phyloP scores from a whole-genome alignment of 2,329 filamentous ascomycete genomes.

The Pseudonectria buxi region DNA sequence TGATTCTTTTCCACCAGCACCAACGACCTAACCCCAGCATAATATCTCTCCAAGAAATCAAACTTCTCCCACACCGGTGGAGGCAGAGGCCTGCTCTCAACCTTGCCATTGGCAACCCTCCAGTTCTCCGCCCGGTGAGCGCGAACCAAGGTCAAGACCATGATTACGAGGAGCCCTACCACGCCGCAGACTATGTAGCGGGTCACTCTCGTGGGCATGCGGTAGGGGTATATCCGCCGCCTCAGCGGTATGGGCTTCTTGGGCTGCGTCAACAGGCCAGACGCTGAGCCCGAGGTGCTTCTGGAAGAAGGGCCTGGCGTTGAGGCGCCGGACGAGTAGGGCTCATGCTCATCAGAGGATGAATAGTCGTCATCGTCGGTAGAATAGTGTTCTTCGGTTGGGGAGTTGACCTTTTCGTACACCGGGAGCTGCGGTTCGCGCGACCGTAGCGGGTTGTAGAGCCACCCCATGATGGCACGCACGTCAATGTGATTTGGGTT shows the following conservation, averaged over 20 bases:
- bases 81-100: slow-evolving; percentile 42
- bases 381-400: slow-evolving; percentile 45
- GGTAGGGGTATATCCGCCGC: slow-evolving; percentile 41
- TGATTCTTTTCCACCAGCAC: slow-evolving; percentile 58
- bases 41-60: slow-evolving; percentile 78
- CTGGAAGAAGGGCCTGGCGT: slow-evolving; percentile 47
- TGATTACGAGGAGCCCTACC: slow-evolving; percentile 62
- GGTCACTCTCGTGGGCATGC: slow-evolving; percentile 65
- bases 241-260: slow-evolving; percentile 21
- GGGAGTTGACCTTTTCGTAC: slow-evolving; percentile 39
- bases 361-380: slow-evolving; percentile 43
- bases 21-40: slow-evolving; percentile 75
- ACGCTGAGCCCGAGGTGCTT: slow-evolving; percentile 38
- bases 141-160: slow-evolving; percentile 69
- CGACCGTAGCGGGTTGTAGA: slow-evolving; percentile 41
- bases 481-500: slow-evolving; percentile 1
- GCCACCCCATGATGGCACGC: slow-evolving; percentile 39
- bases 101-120: slow-evolving; percentile 48
- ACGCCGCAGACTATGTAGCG: slow-evolving; percentile 72
- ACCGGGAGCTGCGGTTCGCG: slow-evolving; percentile 44
- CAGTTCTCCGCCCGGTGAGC: slow-evolving; percentile 66
- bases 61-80: slow-evolving; percentile 79
- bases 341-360: slow-evolving; percentile 39
- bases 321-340: slow-evolving; percentile 34
- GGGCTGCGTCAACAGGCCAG: slow-evolving; percentile 38